A percentile compares a stretch with the other conserved stretches of the same genome.
These are phyloP conservation scores for Chenopodium berlandieri DNA, from an alignment of 148 eudicot species.

Conservation along the genomic window DNA sequence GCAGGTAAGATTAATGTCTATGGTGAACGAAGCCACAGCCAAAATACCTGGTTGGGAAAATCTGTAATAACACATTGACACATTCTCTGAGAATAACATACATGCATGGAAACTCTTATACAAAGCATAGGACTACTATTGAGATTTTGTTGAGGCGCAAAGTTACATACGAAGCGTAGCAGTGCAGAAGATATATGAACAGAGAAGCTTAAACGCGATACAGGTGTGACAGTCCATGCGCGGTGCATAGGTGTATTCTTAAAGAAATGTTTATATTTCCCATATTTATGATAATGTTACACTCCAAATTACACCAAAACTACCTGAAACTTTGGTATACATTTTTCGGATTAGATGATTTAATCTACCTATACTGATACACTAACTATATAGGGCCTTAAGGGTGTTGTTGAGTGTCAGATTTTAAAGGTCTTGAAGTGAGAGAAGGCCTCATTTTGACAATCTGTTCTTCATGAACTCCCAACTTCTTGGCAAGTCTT, in stretches of 20 bases:
- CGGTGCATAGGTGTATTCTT: too few species aligned
- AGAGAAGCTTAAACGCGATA: not conserved
- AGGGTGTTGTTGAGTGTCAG: conserved; percentile 20
- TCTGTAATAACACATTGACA: not conserved
- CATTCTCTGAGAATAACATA: not conserved
- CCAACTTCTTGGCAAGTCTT: conserved; percentile 62
- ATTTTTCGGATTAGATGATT: not conserved
- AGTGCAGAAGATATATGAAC: not conserved
- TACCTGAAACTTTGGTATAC: not conserved
- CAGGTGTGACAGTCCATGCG: too few species aligned
- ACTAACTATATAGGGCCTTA: not conserved
- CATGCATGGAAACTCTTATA: not conserved
- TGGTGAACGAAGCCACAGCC: conserved; percentile 53
- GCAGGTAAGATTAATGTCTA: conserved; percentile 40
- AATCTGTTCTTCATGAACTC: conserved; percentile 57
- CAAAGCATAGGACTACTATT: not conserved
- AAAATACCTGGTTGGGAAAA: conserved; percentile 46
- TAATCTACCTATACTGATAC: not conserved
- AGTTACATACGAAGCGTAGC: not conserved
- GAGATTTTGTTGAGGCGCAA: not conserved
- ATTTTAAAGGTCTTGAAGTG: conserved; percentile 48
- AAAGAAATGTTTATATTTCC: not conserved
- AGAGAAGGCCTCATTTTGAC: conserved; percentile 87
- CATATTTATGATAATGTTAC: not conserved
- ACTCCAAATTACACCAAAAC: not conserved